Evolutionary conservation across 495 filamentous ascomycete genomes (phyloP).

Genomic region (Penicillium bovifimosum): DNA sequence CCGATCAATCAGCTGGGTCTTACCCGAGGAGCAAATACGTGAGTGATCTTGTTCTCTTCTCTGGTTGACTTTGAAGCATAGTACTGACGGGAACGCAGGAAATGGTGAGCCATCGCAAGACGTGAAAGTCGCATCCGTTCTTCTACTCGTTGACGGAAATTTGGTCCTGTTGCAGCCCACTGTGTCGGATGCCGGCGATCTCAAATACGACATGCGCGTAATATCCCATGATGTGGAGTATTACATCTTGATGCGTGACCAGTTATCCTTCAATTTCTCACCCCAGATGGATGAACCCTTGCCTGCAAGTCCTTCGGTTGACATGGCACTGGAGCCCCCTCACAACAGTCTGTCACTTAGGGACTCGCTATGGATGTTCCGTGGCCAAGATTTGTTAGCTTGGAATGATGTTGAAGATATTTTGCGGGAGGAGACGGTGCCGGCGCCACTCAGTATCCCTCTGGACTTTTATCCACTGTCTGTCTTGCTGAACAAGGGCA

Average conservation of each 20-base stretch:
- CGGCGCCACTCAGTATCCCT: constrained; percentile 40
- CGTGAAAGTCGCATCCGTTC: constrained; percentile 85
- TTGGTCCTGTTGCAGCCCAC: constrained; percentile 88
- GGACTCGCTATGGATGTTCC: constrained; percentile 93
- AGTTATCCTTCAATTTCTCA: constrained; percentile 50
- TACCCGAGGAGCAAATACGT: constrained; percentile 86
- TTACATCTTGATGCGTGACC: constrained; percentile 86
- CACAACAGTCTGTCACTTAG: constrained; percentile 51
- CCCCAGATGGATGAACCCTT: constrained; percentile 39
- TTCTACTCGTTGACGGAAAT: constrained; percentile 95
- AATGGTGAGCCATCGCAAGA: constrained; percentile 95
- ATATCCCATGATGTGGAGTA: constrained; percentile 95
- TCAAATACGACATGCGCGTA: constrained; percentile 98
- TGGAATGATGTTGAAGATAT: constrained; percentile 93
- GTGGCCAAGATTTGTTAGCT: constrained; percentile 70
- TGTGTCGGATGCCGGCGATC: constrained; percentile 62
- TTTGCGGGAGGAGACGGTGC: constrained; percentile 49
- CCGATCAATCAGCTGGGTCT: constrained; percentile 88
- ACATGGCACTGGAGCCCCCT: constrained; percentile 39
- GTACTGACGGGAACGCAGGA: constrained; percentile 36
- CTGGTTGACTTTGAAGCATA: background rate
- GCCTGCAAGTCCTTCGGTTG: constrained; percentile 48
- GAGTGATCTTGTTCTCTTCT: constrained; percentile 20
- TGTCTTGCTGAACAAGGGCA: constrained; percentile 72
- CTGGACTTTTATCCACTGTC: constrained; percentile 97